Base-by-base conservation (phyloP, 371 early-diverging fungal genomes). In the Mucor irregularis region DNA sequence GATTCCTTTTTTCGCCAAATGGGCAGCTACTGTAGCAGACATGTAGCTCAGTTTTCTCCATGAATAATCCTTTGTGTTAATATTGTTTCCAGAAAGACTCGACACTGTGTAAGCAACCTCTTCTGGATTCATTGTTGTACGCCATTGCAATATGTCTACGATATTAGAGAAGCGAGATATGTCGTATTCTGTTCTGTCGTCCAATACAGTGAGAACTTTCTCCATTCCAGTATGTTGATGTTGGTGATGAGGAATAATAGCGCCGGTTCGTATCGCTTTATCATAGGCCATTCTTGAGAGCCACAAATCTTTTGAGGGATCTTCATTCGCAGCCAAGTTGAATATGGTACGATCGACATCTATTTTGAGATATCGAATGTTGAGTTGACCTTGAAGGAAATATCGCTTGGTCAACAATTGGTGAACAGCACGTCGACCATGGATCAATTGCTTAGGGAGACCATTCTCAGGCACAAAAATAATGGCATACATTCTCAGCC, bases 21-120 rank as follows among this genome's bases (percentile, higher is more conserved):
- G 77, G 19, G 79, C 65, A 1, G 92, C 90, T 1, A 86, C 71
- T 0, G 82, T 74, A 1, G 88, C 85, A 24, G 91, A 80, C 56
- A 86, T 89, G 28, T 60, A 65, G 35, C 84, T 82, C 49, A 92
- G 69, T 68, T 93, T 92, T 5, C 76, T 67, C 78, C 86, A 93
- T 0, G 87, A 74, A 13, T 90, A 57, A 0, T 80, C 61, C 58
- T 89, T 90, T 35, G 78, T 71, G 34, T 84, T 86, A 14, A 81
- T 74, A 13, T 28, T 57, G 16, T 53, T 39, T 2, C 58, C 62
- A 13, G 51, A 43, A 11, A 44, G 30, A 7, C 51, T 31, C 3
- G 33, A 42, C 0, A 70, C 62, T 7, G 66, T 71, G 43, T 77
- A 88, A 0, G 88, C 90, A 0, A 66, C 47, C 25, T 88, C 88